Conservation (phyloP, 805 yeast genomes). For the Candida maris region DNA sequence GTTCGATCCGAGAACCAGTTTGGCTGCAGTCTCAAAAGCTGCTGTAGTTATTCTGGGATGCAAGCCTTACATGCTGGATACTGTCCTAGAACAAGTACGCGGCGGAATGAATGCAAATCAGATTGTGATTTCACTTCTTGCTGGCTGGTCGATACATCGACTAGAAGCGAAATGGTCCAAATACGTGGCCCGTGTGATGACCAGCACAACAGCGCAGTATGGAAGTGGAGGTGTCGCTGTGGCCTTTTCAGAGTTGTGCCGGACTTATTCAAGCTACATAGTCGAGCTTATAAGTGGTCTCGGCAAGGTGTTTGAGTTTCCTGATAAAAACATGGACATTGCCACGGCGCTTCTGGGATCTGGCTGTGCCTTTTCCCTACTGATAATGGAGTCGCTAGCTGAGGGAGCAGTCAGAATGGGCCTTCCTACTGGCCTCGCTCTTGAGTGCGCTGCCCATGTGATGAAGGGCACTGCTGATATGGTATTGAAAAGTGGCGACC, state of each 20-base stretch:
- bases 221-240: conserved; percentile 94
- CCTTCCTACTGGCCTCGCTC: conserved; percentile 77
- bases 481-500: conserved; percentile 77
- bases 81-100: conserved; percentile 51
- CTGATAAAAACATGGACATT: conserved; percentile 94
- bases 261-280: conserved; percentile 42
- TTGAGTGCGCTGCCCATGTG: conserved; percentile 86
- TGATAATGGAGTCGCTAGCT: conserved; percentile 85
- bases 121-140: conserved; percentile 71
- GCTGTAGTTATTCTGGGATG: conserved; percentile 78
- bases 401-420: conserved; percentile 97
- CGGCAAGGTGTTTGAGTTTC: conserved; percentile 64
- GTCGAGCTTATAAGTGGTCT: conserved; percentile 57
- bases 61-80: conserved; percentile 75
- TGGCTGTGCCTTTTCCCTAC: conserved; percentile 90
- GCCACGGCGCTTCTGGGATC: conserved; percentile 94
- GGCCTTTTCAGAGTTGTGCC: conserved; percentile 57
- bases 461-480: conserved; percentile 91
- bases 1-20: conserved; percentile 45
- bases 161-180: conserved; percentile 42
- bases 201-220: conserved; percentile 92
- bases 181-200: conserved; percentile 85
- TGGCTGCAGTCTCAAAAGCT: conserved; percentile 56
- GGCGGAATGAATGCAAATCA: conserved; percentile 36
- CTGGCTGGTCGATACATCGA: conserved; percentile 86